Base-by-base conservation (phyloP, 2,329 filamentous ascomycete genomes). In the Stachybotrys echinatus region DNA sequence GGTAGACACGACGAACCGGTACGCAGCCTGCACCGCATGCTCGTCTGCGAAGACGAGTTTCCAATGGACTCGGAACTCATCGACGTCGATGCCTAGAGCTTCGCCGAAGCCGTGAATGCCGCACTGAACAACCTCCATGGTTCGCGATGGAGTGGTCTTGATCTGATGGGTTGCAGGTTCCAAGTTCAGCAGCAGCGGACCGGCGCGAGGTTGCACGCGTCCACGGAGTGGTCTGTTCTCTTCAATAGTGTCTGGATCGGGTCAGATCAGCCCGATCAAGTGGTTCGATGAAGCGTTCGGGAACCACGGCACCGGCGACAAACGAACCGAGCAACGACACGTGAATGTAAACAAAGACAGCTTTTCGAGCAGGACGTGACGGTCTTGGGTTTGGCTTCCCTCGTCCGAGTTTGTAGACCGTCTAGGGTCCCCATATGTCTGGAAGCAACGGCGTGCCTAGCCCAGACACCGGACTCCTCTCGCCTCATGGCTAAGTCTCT, bases 91-190 rank as follows among this genome's bases (percentile, higher is more conserved):
- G 5, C 69, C 68, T 7, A 70, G 53, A 3, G 61, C 59, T 55
- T 72, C 68, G 39, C 66, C 61, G 47, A 68, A 72, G 47, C 62
- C 65, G 47, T 72, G 67, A 18, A 72, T 70, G 20, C 68, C 68
- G 49, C 66, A 69, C 17, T 55, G 54, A 19, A 54, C 54, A 19
- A 71, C 53, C 45, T 61, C 54, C 56, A 68, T 63, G 19, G 42
- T 47, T 44, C 34, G 7, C 27, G 3, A 34, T 14, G 44, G 14
- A 12, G 23, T 20, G 12, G 23, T 17, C 19, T 40, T 14, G 12
- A 8, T 34, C 42, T 7, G 34, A 21, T n/a, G n/a, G n/a, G 27
- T 34, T 34, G 27, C 10, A 8, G 14, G 27, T 3, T 34, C 27
- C 27, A 34, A 34, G 27, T 34, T 5, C 27, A 34, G 27, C 27